phyloP scores from a whole-genome alignment of 345 rosid species.

The Pistacia atlantica region DNA sequence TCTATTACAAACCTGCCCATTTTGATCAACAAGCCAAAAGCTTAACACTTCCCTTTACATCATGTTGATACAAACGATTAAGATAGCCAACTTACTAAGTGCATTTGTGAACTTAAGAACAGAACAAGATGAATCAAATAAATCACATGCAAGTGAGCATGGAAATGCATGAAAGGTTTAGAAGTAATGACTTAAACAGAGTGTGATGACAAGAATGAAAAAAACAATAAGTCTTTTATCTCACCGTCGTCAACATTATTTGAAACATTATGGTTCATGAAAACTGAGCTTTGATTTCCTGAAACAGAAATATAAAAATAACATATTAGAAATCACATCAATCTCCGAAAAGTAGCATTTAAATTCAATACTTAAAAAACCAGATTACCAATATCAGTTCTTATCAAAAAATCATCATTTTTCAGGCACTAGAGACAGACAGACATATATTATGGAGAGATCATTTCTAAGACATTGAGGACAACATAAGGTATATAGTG shows the following conservation, averaged over 20 bases:
- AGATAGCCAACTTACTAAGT: not conserved
- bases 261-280: slow-evolving; percentile 37
- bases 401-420: not conserved
- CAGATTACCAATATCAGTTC: not conserved
- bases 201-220: not conserved
- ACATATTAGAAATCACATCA: slow-evolving; percentile 15
- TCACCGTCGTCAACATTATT: slow-evolving; percentile 58
- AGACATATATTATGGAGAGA: not conserved
- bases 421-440: not conserved
- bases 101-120: not conserved
- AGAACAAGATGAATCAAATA: not conserved
- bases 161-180: slow-evolving; percentile 8
- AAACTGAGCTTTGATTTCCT: slow-evolving; percentile 44
- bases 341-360: not conserved
- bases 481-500: not conserved
- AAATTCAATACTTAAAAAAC: not conserved
- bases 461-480: not conserved
- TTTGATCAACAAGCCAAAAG: not conserved
- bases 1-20: not conserved
- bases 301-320: slow-evolving; percentile 18
- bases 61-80: slow-evolving; percentile 1
- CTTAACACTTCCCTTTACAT: not conserved
- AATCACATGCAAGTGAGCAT: not conserved
- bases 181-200: not conserved
- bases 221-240: slow-evolving; percentile 10